These are phyloP conservation scores for Fusarium oligoseptatum DNA, from an alignment of 2,329 filamentous ascomycete species.

Conservation along the genomic window DNA sequence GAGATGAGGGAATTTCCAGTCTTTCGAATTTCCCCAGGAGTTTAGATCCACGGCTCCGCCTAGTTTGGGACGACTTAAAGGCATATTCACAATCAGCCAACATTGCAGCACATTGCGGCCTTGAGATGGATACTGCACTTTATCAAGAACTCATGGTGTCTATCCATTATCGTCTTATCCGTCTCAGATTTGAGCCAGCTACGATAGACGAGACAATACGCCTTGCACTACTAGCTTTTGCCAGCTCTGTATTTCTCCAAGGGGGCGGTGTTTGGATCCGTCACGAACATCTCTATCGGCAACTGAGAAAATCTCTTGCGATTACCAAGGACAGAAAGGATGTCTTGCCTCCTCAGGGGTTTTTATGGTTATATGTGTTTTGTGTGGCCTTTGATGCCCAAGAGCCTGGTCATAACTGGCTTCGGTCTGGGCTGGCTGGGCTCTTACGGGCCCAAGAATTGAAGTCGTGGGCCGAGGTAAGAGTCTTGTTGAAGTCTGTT, in stretches of 20 bases:
- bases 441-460: background rate
- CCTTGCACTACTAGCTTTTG: background rate
- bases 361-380: background rate
- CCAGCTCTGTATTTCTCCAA: background rate
- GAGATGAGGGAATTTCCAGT: fast-evolving
- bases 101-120: background rate
- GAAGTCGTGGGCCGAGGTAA: background rate
- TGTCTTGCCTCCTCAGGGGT: background rate
- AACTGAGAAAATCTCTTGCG: background rate
- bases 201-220: background rate
- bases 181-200: background rate
- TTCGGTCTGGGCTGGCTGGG: background rate
- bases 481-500: background rate
- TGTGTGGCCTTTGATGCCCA: background rate
- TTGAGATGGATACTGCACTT: background rate
- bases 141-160: background rate
- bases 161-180: background rate
- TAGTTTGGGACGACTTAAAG: background rate
- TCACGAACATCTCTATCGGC: background rate
- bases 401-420: background rate
- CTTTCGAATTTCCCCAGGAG: fast-evolving
- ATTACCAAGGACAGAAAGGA: background rate
- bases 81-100: background rate
- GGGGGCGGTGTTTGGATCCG: background rate
- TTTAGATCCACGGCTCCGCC: background rate